These are phyloP conservation scores for Kuraishia capsulata DNA, from an alignment of 805 yeast species.

Conservation along the genomic window DNA sequence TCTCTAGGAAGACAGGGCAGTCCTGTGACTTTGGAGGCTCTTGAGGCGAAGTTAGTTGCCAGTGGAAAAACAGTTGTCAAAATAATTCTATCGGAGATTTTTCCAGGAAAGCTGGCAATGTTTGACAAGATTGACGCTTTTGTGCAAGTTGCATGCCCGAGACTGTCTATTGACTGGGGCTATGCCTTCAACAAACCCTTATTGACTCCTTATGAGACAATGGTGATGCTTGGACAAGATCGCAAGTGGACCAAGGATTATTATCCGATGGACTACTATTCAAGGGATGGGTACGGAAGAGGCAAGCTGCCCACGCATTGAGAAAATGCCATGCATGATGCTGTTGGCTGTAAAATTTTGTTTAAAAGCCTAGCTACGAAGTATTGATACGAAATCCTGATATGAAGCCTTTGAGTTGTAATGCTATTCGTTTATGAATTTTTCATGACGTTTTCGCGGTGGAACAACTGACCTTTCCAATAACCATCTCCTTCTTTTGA, in stretches of 20 bases:
- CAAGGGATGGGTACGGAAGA: slow-evolving; percentile 84
- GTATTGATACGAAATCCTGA: no score
- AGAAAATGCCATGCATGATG: no score
- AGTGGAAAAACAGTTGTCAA: slow-evolving; percentile 66
- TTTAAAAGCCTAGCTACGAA: no score
- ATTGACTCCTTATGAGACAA: slow-evolving; percentile 92
- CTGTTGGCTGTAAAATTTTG: slow-evolving; percentile 4
- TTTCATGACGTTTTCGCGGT: no score
- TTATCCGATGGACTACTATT: slow-evolving; percentile 96
- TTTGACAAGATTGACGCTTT: slow-evolving; percentile 92
- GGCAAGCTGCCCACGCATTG: slow-evolving; percentile 56
- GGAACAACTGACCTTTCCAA: no score
- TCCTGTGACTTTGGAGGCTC: slow-evolving; percentile 58
- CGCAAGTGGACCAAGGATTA: slow-evolving; percentile 49
- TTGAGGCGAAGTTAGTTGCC: slow-evolving; percentile 44
- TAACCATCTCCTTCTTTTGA: no score
- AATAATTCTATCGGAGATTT: slow-evolving; percentile 83
- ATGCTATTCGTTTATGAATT: no score
- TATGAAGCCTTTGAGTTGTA: no score
- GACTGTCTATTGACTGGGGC: slow-evolving; percentile 97
- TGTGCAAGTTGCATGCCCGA: slow-evolving; percentile 96
- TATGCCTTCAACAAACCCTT: slow-evolving; percentile 91
- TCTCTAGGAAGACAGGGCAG: slow-evolving; percentile 96
- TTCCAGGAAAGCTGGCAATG: slow-evolving; percentile 86
- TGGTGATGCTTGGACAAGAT: slow-evolving; percentile 78